Percentiles rank a stretch among this genome's conserved stretches.
Evolutionary conservation across 768 basidiomycete species (phyloP).

Genomic region (Kwoniella europaea): DNA sequence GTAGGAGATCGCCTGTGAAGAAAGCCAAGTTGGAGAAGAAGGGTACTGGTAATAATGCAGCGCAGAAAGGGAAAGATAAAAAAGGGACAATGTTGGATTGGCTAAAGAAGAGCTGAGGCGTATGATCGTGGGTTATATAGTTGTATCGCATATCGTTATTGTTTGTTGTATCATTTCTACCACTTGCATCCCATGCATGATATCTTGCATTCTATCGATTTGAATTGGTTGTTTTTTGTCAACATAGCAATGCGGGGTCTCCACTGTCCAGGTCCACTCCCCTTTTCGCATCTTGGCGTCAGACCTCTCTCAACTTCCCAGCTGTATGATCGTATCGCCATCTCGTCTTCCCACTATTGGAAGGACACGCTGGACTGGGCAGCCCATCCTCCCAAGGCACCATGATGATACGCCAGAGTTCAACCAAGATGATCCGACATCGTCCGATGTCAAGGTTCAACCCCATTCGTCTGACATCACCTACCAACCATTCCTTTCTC

Average conservation of each 20-base stretch:
- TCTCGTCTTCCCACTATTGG: not conserved
- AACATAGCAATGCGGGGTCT: conserved; percentile 7
- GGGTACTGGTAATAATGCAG: not conserved
- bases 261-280: not conserved
- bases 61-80: conserved; percentile 27
- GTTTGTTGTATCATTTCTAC: conserved; percentile 2
- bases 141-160: not conserved
- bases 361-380: not conserved
- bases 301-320: not conserved
- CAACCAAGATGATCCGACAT: not conserved
- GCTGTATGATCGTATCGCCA: too few relatives aligned
- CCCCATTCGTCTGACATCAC: not conserved
- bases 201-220: not conserved
- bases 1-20: conserved; percentile 27
- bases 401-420: not conserved
- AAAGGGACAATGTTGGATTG: conserved; percentile 36
- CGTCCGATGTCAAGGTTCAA: not conserved
- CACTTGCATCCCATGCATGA: not conserved
- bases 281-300: not conserved
- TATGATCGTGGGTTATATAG: not conserved
- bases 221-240: not conserved
- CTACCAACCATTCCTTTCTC: not conserved
- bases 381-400: not conserved
- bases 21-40: conserved; percentile 15
- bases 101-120: conserved; percentile 20